These are phyloP conservation scores for Phlebiopsis flavidoalba DNA, from an alignment of 768 basidiomycete species.

Conservation along the genomic window DNA sequence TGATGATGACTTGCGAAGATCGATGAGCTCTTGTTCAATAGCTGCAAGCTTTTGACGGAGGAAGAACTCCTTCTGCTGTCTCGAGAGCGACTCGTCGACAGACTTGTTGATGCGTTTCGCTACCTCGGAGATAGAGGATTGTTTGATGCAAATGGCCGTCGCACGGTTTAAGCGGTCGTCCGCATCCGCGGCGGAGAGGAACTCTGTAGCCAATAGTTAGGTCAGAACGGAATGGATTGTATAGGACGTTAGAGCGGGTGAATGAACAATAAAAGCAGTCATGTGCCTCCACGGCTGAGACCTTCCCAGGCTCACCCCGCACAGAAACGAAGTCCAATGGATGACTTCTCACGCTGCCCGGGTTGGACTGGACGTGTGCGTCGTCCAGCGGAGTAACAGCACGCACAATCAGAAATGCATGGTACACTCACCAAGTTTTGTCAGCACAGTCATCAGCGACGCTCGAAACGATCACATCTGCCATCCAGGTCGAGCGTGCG, in stretches of 20 bases:
- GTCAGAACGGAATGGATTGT: not conserved
- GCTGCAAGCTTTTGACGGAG: conserved; percentile 79
- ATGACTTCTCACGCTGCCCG: not conserved
- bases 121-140: conserved; percentile 74
- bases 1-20: conserved; percentile 32
- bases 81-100: conserved; percentile 80
- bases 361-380: not conserved
- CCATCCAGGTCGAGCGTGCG: conserved; percentile 65
- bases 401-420: not conserved
- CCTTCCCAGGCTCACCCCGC: not conserved
- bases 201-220: conserved; percentile 34
- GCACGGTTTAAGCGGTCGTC: conserved; percentile 62
- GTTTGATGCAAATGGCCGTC: conserved; percentile 68
- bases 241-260: not conserved
- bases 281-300: not conserved
- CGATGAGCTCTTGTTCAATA: conserved; percentile 70
- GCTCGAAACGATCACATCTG: conserved; percentile 66
- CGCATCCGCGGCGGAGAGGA: conserved; percentile 54
- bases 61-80: conserved; percentile 86
- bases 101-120: conserved; percentile 75
- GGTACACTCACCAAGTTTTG: conserved; percentile 53
- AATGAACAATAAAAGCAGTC: not conserved
- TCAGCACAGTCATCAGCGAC: conserved; percentile 64
- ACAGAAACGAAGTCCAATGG: not conserved
- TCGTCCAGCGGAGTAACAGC: not conserved